Percentiles rank a stretch among this genome's conserved stretches.
These are phyloP conservation scores for Chlorella sp. DNA, from an alignment of 139 green algal genomes.

Conservation along the genomic window DNA sequence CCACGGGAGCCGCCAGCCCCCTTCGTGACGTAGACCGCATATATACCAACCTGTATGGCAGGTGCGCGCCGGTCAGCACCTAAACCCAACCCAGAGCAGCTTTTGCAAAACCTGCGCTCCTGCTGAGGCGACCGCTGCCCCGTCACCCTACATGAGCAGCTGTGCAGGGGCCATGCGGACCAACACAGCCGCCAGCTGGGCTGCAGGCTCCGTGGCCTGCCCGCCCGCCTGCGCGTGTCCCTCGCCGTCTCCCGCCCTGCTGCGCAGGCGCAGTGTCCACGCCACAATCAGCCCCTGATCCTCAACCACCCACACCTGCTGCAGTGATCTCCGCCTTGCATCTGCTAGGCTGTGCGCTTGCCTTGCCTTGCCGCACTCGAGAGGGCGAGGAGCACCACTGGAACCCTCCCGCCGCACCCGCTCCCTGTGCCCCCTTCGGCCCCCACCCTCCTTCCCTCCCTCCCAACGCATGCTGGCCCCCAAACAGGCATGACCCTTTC, in stretches of 20 bases:
- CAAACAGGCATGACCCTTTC: slow-evolving; percentile 33
- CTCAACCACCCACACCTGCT: neutral
- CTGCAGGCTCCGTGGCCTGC: neutral
- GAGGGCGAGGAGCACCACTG: no score
- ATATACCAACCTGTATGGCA: slow-evolving; percentile 50
- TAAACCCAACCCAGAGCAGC: neutral
- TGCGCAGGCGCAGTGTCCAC: no score
- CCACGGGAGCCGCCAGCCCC: neutral
- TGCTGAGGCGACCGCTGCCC: neutral
- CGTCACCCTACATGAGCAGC: neutral
- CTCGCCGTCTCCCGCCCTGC: no score
- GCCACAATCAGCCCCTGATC: no score
- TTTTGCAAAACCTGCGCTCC: neutral
- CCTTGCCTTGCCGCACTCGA: no score
- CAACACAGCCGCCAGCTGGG: no score
- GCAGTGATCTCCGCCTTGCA: neutral
- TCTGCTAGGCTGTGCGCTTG: neutral
- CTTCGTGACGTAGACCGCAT: slow-evolving; percentile 30
- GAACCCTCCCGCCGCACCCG: no score
- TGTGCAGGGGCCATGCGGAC: neutral
- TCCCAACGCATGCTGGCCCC: neutral
- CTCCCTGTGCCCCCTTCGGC: neutral
- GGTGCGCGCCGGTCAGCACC: neutral
- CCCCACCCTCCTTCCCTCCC: neutral
- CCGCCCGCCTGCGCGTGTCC: neutral